phyloP scores from a whole-genome alignment of 108 stramenopile genomes.

The Pseudonitzschia multistriata region DNA sequence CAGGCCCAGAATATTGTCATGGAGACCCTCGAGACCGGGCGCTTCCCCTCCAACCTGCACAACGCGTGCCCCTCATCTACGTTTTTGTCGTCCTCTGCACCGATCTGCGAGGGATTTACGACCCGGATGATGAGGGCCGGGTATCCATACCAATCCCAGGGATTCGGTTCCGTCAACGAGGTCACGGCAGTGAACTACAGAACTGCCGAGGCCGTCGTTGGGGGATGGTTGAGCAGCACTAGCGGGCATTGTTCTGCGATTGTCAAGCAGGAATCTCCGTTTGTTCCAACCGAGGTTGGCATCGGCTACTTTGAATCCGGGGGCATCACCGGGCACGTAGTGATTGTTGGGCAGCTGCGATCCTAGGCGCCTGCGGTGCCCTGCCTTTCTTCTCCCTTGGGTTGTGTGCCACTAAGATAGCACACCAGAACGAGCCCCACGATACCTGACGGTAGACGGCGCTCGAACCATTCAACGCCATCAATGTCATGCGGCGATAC shows the following conservation, averaged over 20 bases:
- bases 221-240: neutral
- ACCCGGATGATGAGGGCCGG: neutral
- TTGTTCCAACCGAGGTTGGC: constrained; percentile 1
- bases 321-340: neutral
- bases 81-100: too few relatives aligned
- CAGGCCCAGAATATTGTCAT: constrained; percentile 11
- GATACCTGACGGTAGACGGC: too few relatives aligned
- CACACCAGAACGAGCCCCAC: too few relatives aligned
- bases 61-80: neutral
- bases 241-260: constrained; percentile 12
- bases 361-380: neutral
- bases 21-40: neutral
- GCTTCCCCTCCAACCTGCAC: constrained; percentile 7
- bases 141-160: neutral
- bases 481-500: too few relatives aligned
- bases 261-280: constrained; percentile 8
- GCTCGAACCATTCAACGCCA: too few relatives aligned
- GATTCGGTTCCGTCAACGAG: neutral
- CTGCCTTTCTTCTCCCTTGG: too few relatives aligned
- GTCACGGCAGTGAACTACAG: neutral
- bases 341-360: neutral
- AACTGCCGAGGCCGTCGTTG: neutral
- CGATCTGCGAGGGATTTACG: neutral
- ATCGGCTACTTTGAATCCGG: constrained; percentile 2
- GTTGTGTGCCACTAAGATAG: too few relatives aligned